Evolutionary conservation across 75 land plant genomes (phyloP), one percentile per base, ranked within the genome.

Genomic region (Cunninghamia lanceolata): DNA sequence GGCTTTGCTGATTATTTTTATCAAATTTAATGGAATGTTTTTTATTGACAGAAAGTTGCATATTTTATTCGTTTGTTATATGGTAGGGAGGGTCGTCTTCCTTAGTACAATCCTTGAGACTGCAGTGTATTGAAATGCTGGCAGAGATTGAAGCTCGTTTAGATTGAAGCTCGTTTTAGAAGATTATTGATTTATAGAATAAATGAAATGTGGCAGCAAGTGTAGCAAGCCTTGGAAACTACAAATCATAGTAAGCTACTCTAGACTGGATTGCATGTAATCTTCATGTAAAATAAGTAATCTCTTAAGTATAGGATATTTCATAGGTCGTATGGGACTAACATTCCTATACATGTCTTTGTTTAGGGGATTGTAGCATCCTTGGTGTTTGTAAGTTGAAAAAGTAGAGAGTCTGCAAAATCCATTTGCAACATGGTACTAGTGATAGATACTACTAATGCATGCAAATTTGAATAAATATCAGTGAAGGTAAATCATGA

Each of bases 131-230:
- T 68, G 93, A 96, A 85, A 86, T 98, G 88, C 96, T 98, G 84
- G 90, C 94, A 84, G 99, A 98, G 86, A 94, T 96, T 85, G 99
- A 98, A 83, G 98, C 99, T 86, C 96, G 98, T 50, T 45, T 98
- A 34, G 99, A 98, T 90, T 98, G 86, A 94, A 96, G 93, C 98
- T 96, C 85, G 89, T 88, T 36, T 56, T 98, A 43, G 93, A 98
- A 86, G 89, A 16, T 53, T 84, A 19, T 63, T 96, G 52, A 91
- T 90, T 82, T 78, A 83, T 68, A 92, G 76, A 83, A 92, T 96
- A 56, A 88, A 93, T 68, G 45, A 78, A 28, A 92, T 96, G 94
- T 90, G 84, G 84, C 87, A 91, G 45, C 92, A 91, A 74, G 91
- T 98, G 68, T 89, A 96, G 75, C 86, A 89, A 85, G 98, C 96